Base-by-base conservation (phyloP, 805 yeast genomes). In the Martiniozyma abietophila region DNA sequence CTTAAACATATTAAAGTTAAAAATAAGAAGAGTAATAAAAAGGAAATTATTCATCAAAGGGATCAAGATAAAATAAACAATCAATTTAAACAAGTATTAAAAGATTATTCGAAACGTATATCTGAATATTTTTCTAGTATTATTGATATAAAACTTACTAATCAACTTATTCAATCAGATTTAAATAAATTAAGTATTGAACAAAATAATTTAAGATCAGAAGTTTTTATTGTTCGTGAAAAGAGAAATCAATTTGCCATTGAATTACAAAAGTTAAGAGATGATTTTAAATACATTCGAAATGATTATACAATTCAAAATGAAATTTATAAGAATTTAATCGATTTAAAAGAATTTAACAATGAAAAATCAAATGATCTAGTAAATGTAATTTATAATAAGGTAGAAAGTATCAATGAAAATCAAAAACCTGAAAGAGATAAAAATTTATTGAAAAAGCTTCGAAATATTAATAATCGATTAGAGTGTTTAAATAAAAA, bases 141-240 rank as follows among this genome's bases (percentile, higher is more conserved):
- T 18, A 46, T 64, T 21, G 69, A 64, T 42, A 34, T 58, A 5
- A 51, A 56, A 34, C 37, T 64, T 27, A 46, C 56, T 2, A 64
- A 59, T 41, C 56, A 61, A 27, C 42, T 51, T 16, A 42, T 60
- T n/a, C 32, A 47, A 9, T 44, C 45, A 18, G 56, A 59, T 24
- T 42, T 63, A 16, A 38, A 45, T 8, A 50, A 48, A 16, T 41
- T 53, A 5, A 58, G 52, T 32, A 31, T 32, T 9, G 45, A 48
- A 11, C 62, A 62, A 38, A 48, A 51, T 23, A 46, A 48, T 3
- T 35, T 54, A 10, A 45, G 69, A 27, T 21, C 31, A 5, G 37
- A 51, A 9, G 50, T 64, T 4, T 54, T 51, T 35, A 41, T 52
- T 6, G 38, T 49, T 1, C 45, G 63, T 14, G 32, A 45, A 8